Evolutionary conservation across 345 rosid species (phyloP), one percentile per base, ranked within the genome.

Genomic region (Limnanthes douglasii): DNA sequence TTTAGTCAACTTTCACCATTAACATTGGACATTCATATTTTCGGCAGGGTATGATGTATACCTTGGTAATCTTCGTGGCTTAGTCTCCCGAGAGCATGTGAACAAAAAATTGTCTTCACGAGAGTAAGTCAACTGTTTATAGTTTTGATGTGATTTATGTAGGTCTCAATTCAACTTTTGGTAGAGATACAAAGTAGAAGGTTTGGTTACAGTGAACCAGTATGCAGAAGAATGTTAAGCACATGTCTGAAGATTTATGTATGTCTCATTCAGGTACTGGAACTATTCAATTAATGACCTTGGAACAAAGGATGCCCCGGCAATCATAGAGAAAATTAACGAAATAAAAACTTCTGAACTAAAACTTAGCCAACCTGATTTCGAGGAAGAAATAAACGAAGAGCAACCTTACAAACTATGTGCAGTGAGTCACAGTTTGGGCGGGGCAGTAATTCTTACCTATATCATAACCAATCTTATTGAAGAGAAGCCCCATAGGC

Each of bases 381-480:
- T 27, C 0, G 56, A 52, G 30, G 85, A 77, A 49, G 96, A 77
- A 51, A 39, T 41, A 15, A 61, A 37, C 3, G 54, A 57, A 17
- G 72, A 67, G 30, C 84, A 83, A 50, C 93, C 76, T 32, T 90
- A 74, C 56, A 72, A 65, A 65, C 98, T 90, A 9, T 84, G 86
- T 66, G 92, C 95, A 27, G 39, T 84, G 60, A 63, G 76, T 46
- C 98, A 90, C 46, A 90, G 98, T 59, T 57, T 90, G 57, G 98
- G 98, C 21, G 98, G 98, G 56, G 98, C 98, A 46, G 95, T 68
- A 48, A 64, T 84, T 56, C 48, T 90, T 38, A 84, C 77, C 82
- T 72, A 84, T 31, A 63, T 77, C 38, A 50, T 84, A 48, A 75
- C 77, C 8, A 64, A 56, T 38, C 76, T 43, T 21, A 67, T 80